These are phyloP conservation scores for Backusella psychrophila DNA, from an alignment of 192 early-diverging fungal species.

Conservation along the genomic window DNA sequence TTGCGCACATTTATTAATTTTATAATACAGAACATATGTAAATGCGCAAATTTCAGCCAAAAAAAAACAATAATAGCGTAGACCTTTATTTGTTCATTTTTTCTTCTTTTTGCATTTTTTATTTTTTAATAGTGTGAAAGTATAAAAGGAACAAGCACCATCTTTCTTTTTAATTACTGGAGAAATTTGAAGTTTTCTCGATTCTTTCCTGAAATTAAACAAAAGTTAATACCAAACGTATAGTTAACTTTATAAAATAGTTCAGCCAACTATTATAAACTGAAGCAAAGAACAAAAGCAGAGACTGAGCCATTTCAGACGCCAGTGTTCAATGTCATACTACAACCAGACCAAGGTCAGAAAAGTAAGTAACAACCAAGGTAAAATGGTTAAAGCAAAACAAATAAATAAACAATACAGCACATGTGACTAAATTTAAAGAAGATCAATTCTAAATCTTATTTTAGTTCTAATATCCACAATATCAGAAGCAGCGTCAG, in stretches of 20 bases:
- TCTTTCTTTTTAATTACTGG: no score
- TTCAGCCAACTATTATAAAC: constrained; percentile 3
- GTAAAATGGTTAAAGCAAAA: background rate
- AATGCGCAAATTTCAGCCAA: no score
- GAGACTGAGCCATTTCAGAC: constrained; percentile 21
- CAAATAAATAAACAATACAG: background rate
- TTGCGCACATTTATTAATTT: no score
- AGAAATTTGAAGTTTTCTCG: no score
- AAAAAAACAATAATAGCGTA: no score
- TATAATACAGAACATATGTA: no score
- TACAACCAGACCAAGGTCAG: constrained; percentile 28
- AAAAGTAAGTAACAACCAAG: background rate
- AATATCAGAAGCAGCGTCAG: background rate
- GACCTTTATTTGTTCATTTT: no score
- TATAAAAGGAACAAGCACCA: no score
- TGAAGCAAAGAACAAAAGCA: constrained; percentile 15
- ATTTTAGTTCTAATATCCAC: background rate
- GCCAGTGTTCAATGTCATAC: constrained; percentile 28
- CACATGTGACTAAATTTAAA: background rate
- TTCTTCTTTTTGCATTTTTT: no score
- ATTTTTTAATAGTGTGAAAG: no score
- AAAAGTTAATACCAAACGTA: constrained; percentile 1
- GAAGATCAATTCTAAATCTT: background rate
- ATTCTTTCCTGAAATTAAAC: constrained; percentile 49
- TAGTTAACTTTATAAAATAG: no score